Percentiles rank a stretch among this genome's conserved stretches.
phyloP scores from a whole-genome alignment of 805 yeast species.

The Yamadazyma endophytica region DNA sequence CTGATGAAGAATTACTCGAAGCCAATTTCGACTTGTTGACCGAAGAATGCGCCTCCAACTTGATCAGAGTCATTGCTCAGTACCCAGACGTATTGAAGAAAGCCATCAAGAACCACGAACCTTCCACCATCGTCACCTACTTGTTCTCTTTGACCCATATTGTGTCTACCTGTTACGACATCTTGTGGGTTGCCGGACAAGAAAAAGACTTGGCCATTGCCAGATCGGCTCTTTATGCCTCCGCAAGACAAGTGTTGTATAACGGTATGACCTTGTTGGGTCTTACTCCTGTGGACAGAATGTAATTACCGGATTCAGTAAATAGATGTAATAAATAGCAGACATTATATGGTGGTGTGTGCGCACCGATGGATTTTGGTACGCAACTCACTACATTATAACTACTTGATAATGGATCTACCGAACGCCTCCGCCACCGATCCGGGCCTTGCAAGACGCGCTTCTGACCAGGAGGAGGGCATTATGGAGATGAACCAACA shows the following conservation, averaged over 20 bases:
- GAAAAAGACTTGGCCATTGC: slow-evolving; percentile 81
- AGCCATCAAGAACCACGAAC: slow-evolving; percentile 83
- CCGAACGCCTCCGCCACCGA: too few species aligned
- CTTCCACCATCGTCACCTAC: slow-evolving; percentile 91
- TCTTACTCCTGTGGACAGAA: slow-evolving; percentile 96
- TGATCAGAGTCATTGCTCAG: slow-evolving; percentile 77
- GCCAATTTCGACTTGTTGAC: slow-evolving; percentile 61
- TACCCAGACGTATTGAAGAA: slow-evolving; percentile 87
- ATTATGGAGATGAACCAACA: too few species aligned
- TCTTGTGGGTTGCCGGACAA: slow-evolving; percentile 96
- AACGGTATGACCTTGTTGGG: slow-evolving; percentile 91
- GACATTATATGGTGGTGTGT: too few species aligned
- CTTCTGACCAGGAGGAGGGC: too few species aligned
- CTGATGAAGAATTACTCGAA: slow-evolving; percentile 35
- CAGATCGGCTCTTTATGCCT: slow-evolving; percentile 83
- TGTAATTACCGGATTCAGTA: slow-evolving; percentile 65
- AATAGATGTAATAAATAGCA: background rate
- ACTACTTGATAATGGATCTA: too few species aligned
- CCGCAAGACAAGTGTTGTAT: slow-evolving; percentile 84
- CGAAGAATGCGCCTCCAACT: slow-evolving; percentile 66
- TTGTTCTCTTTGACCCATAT: slow-evolving; percentile 88
- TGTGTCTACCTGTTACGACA: slow-evolving; percentile 94
- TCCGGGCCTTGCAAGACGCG: too few species aligned
- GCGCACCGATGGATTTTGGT: too few species aligned
- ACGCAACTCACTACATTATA: too few species aligned